Percentiles rank a stretch among this genome's conserved stretches.
These are phyloP conservation scores for Aureobasidium sp. DNA, from an alignment of 2,329 filamentous ascomycete species.

Conservation along the genomic window DNA sequence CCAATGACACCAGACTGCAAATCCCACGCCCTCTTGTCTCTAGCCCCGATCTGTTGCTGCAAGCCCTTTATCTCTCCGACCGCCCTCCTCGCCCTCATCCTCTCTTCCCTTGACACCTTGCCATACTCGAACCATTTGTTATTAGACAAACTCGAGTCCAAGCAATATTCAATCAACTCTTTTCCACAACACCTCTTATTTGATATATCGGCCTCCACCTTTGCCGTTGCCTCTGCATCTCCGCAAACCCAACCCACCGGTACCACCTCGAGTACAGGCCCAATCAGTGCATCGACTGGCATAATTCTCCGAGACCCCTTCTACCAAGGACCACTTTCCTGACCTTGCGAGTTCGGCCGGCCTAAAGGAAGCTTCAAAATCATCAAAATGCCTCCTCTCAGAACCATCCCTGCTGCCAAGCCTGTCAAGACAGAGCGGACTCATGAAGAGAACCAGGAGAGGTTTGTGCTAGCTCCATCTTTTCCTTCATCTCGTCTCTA, in stretches of 20 bases:
- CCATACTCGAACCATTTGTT: constrained; percentile 22
- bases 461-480: constrained; percentile 33
- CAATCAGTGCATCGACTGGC: not conserved
- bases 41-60: constrained; percentile 15
- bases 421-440: constrained; percentile 62
- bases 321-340: not conserved
- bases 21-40: constrained; percentile 11
- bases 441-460: constrained; percentile 75
- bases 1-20: constrained; percentile 19
- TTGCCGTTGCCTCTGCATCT: not conserved
- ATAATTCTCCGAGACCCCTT: constrained; percentile 13
- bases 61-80: constrained; percentile 15
- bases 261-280: not conserved
- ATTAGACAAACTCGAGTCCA: constrained; percentile 25
- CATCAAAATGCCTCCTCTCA: constrained; percentile 27
- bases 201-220: not conserved
- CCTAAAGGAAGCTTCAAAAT: too few relatives aligned
- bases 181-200: not conserved
- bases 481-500: not conserved
- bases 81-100: not conserved
- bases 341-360: not conserved
- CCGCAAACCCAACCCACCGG: not conserved
- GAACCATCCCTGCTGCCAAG: constrained; percentile 35
- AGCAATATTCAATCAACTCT: not conserved
- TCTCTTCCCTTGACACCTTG: not conserved